phyloP scores from a whole-genome alignment of 371 early-diverging fungal species.

The Rhizopus arrhizus region DNA sequence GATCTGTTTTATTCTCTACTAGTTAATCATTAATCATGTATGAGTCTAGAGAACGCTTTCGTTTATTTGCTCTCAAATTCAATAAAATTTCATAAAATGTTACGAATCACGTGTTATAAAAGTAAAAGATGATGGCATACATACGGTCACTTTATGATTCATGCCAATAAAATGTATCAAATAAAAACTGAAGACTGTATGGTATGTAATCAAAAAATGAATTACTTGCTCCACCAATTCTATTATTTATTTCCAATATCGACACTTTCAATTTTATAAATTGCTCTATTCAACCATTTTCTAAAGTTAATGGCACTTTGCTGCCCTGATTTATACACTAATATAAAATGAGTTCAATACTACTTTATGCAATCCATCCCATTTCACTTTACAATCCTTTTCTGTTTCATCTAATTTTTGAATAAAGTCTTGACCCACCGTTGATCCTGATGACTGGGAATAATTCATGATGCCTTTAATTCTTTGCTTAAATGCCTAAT shows the following conservation, averaged over 20 bases:
- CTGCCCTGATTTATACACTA: slow-evolving; percentile 47
- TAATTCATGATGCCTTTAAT: slow-evolving; percentile 43
- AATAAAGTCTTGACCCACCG: slow-evolving; percentile 38
- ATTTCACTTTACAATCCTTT: slow-evolving; percentile 37
- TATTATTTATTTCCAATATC: slow-evolving; percentile 30
- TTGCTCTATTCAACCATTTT: slow-evolving; percentile 37
- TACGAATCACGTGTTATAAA: too few species aligned
- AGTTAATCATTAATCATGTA: too few species aligned
- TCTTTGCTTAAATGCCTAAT: slow-evolving; percentile 43
- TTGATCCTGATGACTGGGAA: slow-evolving; percentile 36
- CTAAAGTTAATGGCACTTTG: slow-evolving; percentile 34
- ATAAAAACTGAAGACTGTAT: background rate
- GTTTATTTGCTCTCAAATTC: too few species aligned
- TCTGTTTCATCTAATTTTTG: slow-evolving; percentile 54
- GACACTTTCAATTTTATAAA: slow-evolving; percentile 20
- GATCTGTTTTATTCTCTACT: too few species aligned
- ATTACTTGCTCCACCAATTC: slow-evolving; percentile 48
- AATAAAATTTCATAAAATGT: too few species aligned
- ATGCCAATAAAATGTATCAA: too few species aligned
- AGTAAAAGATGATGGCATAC: too few species aligned
- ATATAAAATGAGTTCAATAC: background rate
- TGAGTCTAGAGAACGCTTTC: too few species aligned
- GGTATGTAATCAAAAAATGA: slow-evolving; percentile 31
- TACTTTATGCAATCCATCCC: background rate
- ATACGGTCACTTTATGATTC: too few species aligned